phyloP scores from a whole-genome alignment of 2,329 filamentous ascomycete genomes.

The Aotearoamyces nothofagi region DNA sequence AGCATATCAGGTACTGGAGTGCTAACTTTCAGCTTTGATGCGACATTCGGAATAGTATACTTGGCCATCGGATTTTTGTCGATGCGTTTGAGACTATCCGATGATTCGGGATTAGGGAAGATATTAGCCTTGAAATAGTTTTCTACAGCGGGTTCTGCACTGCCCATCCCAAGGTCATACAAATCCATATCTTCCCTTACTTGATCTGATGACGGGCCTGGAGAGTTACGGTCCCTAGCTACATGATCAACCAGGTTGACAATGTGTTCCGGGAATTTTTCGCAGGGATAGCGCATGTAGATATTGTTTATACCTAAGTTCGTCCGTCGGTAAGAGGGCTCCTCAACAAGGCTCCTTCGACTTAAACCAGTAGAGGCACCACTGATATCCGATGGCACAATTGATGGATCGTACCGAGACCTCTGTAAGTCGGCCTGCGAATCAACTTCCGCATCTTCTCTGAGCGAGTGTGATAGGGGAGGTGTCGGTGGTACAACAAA shows the following conservation, averaged over 20 bases:
- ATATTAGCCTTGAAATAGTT: slow-evolving; percentile 9
- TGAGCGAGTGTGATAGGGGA: slow-evolving; percentile 3
- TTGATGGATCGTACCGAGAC: slow-evolving; percentile 5
- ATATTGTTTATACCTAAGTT: slow-evolving; percentile 15
- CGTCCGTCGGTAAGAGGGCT: slow-evolving; percentile 8
- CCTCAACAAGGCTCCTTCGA: slow-evolving; percentile 13
- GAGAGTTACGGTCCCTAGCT: slow-evolving; percentile 8
- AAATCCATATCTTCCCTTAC: slow-evolving; percentile 7
- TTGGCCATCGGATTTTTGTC: slow-evolving; percentile 9
- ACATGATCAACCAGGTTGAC: slow-evolving; percentile 9
- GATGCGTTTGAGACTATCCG: slow-evolving; percentile 7
- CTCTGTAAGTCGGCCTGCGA: slow-evolving; percentile 4
- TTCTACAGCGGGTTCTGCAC: slow-evolving; percentile 9
- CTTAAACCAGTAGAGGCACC: slow-evolving; percentile 7
- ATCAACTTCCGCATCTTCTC: slow-evolving; percentile 4
- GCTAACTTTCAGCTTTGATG: slow-evolving; percentile 10
- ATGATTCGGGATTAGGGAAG: slow-evolving; percentile 7
- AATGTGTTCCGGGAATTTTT: slow-evolving; percentile 11
- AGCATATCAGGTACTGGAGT: slow-evolving; percentile 12
- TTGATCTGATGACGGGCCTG: slow-evolving; percentile 8
- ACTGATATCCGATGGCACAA: slow-evolving; percentile 4
- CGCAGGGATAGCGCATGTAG: slow-evolving; percentile 8
- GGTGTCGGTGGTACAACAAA: slow-evolving; percentile 47
- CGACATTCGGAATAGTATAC: slow-evolving; percentile 6
- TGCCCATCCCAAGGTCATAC: slow-evolving; percentile 8